A percentile compares a stretch with the other conserved stretches of the same genome.
Conservation (phyloP, 805 yeast genomes). For the Dipodascus albidus region DNA sequence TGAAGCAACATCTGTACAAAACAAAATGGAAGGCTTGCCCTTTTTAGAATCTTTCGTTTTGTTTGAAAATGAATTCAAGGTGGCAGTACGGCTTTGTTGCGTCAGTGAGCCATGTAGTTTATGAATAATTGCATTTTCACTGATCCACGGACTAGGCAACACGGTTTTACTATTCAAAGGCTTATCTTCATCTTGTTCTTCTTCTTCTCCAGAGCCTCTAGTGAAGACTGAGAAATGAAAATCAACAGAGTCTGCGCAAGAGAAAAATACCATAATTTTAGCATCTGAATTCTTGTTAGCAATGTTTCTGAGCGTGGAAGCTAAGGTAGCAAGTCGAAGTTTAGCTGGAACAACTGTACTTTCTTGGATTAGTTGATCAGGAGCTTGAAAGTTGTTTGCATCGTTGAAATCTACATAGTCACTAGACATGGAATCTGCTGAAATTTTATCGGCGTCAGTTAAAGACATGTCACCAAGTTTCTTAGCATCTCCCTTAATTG, state of each 20-base stretch:
- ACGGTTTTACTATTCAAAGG: constrained; percentile 29
- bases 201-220: constrained; percentile 36
- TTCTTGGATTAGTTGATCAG: constrained; percentile 81
- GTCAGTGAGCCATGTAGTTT: constrained; percentile 86
- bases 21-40: constrained; percentile 34
- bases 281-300: constrained; percentile 23
- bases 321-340: constrained; percentile 70
- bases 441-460: constrained; percentile 60
- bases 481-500: constrained; percentile 70
- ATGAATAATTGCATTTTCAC: constrained; percentile 37
- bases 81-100: constrained; percentile 72
- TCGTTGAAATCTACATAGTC: constrained; percentile 17
- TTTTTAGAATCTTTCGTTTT: constrained; percentile 22
- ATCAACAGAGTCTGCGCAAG: constrained; percentile 95
- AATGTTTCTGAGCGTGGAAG: constrained; percentile 49
- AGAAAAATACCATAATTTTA: constrained; percentile 59
- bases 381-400: constrained; percentile 41
- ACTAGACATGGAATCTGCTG: constrained; percentile 24
- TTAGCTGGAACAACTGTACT: constrained; percentile 87
- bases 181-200: constrained; percentile 23
- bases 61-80: constrained; percentile 46
- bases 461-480: constrained; percentile 72
- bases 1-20: constrained; percentile 97
- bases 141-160: constrained; percentile 42
- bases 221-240: constrained; percentile 75